Conservation (phyloP, 768 basidiomycete species). For the Hydnum rufescens region DNA sequence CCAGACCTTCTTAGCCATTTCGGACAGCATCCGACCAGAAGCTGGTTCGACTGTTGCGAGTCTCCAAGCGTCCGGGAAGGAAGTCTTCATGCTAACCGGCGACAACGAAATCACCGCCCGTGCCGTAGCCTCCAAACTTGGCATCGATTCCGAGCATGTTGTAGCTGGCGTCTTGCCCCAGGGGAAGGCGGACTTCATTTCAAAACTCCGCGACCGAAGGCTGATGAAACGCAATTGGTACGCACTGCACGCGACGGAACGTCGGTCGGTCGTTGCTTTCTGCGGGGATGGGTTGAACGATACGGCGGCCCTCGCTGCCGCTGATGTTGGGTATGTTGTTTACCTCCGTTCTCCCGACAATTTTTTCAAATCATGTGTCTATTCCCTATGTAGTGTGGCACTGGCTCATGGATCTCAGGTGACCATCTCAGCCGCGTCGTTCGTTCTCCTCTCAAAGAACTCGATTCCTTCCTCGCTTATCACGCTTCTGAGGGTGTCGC, state of each 20-base stretch:
- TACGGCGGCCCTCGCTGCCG: conserved; percentile 34
- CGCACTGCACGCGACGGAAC: conserved; percentile 7
- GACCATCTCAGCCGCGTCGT: conserved; percentile 60
- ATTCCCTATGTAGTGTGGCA: not conserved
- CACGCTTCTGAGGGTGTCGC: conserved; percentile 42
- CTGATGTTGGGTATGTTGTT: conserved; percentile 35
- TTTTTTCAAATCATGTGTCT: not conserved
- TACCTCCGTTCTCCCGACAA: too few species aligned
- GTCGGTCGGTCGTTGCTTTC: conserved; percentile 31
- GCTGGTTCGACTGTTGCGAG: conserved; percentile 33
- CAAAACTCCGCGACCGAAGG: conserved; percentile 15
- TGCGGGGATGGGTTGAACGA: conserved; percentile 47
- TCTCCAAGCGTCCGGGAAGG: conserved; percentile 33
- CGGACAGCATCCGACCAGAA: conserved; percentile 43
- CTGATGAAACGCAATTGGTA: conserved; percentile 5
- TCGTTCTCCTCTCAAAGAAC: conserved; percentile 54
- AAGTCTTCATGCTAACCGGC: conserved; percentile 67
- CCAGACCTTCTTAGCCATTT: conserved; percentile 29
- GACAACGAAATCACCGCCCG: conserved; percentile 50
- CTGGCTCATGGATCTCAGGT: conserved; percentile 23
- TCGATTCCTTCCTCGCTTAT: conserved; percentile 31
- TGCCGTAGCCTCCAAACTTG: conserved; percentile 47
- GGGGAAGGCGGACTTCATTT: conserved; percentile 36
- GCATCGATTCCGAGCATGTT: conserved; percentile 45
- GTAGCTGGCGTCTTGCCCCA: conserved; percentile 70